Percentiles rank a stretch among this genome's conserved stretches.
Evolutionary conservation across 306 rosid species (phyloP).

Genomic region (Adenanthera pavonina): DNA sequence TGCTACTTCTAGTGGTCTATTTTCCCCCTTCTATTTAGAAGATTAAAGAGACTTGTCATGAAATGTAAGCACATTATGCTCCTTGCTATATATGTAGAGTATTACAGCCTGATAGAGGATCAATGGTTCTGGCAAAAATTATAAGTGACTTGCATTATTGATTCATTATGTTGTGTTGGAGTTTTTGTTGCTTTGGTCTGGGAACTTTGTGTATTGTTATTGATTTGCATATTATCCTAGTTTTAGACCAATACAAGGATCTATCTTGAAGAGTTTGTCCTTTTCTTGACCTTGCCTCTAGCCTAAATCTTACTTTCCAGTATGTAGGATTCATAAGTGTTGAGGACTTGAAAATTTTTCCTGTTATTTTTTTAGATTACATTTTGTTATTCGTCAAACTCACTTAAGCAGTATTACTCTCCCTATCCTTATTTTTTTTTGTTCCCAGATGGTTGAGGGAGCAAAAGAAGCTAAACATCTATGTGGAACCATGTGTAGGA

Average conservation of each 20-base stretch:
- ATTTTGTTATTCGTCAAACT: conserved; percentile 10
- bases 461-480: conserved; percentile 68
- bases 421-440: not conserved
- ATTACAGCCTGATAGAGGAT: not conserved
- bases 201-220: not conserved
- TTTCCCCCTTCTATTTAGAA: conserved; percentile 12
- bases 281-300: not conserved
- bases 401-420: conserved; percentile 15
- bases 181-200: not conserved
- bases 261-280: not conserved
- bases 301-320: not conserved
- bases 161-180: conserved; percentile 5
- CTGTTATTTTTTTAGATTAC: conserved; percentile 23
- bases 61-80: not conserved
- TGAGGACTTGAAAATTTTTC: conserved; percentile 1
- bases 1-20: conserved; percentile 22
- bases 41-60: conserved; percentile 6
- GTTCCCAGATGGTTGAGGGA: conserved; percentile 85
- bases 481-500: conserved; percentile 88
- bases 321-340: not conserved
- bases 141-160: not conserved
- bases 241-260: not conserved
- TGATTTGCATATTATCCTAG: not conserved
- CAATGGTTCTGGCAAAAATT: conserved; percentile 11
- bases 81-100: not conserved